Conservation (phyloP, 257 asterid genomes). For the Forsythia suspensa region DNA sequence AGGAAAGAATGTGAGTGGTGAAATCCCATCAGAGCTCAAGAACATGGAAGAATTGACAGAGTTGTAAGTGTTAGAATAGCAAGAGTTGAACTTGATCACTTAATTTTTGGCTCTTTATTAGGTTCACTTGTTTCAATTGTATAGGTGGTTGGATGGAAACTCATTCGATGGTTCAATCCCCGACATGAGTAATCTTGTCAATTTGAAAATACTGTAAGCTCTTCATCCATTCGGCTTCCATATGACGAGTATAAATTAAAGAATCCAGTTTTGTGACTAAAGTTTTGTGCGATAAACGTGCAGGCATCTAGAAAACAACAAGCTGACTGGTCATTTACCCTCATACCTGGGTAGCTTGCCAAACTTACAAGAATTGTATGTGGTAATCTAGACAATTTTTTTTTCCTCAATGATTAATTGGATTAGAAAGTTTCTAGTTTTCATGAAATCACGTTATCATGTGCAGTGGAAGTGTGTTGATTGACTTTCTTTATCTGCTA, state of each 20-base stretch:
- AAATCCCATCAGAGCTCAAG: conserved; percentile 65
- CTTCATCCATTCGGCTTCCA: neutral
- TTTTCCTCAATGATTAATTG: neutral
- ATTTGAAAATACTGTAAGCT: conserved; percentile 75
- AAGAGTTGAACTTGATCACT: neutral
- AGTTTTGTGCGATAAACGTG: conserved; percentile 19
- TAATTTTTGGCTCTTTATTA: neutral
- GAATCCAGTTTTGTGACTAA: conserved; percentile 2
- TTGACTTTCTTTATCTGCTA: too few species aligned
- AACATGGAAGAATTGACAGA: conserved; percentile 82
- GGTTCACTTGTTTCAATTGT: conserved; percentile 13
- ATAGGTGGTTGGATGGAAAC: conserved; percentile 90
- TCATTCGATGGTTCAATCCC: conserved; percentile 68
- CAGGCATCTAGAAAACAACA: conserved; percentile 95
- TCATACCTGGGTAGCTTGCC: conserved; percentile 72
- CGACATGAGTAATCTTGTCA: conserved; percentile 73
- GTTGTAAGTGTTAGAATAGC: conserved; percentile 54
- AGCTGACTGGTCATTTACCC: conserved; percentile 69
- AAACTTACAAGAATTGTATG: conserved; percentile 72
- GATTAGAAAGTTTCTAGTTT: neutral
- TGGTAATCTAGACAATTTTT: conserved; percentile 18
- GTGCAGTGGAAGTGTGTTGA: too few species aligned
- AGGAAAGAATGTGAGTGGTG: conserved; percentile 68
- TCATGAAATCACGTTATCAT: too few species aligned
- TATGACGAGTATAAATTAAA: neutral